Base-by-base conservation (phyloP, 148 eudicot genomes). In the Simmondsia chinensis region DNA sequence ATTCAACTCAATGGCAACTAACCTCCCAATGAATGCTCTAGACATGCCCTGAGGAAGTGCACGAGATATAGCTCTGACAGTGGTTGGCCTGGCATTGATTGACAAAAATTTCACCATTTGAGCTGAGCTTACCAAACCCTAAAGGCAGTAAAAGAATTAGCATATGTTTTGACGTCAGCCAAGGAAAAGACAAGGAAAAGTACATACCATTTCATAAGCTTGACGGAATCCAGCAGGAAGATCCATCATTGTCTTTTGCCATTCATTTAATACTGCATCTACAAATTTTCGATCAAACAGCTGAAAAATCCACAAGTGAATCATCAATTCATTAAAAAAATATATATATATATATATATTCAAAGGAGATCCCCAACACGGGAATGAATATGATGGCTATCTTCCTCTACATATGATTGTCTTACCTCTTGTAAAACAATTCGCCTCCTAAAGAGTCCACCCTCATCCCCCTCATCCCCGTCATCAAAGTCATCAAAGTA, bases 71-170 rank as follows among this genome's bases (percentile, higher is more conserved):
- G 80, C 69, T 67, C 97, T 76, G 19, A 71, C 56, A 21, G 85
- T 70, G 31, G 91, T 84, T 19, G 97, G 97, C 50, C 95, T 76
- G 29, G 97, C 93, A 65, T 81, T 70, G 36, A 89, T 89, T 42
- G 93, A 66, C 38, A 89, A 59, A 72, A 64, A 79, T 55, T 54
- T 81, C 40, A 81, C 95, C 75, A 89, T 45, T 70, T 81, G 97
- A 45, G 97, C 97, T 29, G 95, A 78, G 72, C 97, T 89, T 20
- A 84, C 83, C 72, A 84, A 71, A 58, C 97, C 97, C 97, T 89
- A 60, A 15, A 48, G 14, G 39, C 33, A 64, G 49, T 19, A 54
- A 23, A 37, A 25, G 43, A 6, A 42, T 78, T 18, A 66, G 64
- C 29, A 38, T 10, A 20, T 17, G 14, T 5, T 48, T 15, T 20